Evolutionary conservation across 2,329 filamentous ascomycete genomes (phyloP), one percentile per base, ranked within the genome.

Genomic region (Didymella pinodella): DNA sequence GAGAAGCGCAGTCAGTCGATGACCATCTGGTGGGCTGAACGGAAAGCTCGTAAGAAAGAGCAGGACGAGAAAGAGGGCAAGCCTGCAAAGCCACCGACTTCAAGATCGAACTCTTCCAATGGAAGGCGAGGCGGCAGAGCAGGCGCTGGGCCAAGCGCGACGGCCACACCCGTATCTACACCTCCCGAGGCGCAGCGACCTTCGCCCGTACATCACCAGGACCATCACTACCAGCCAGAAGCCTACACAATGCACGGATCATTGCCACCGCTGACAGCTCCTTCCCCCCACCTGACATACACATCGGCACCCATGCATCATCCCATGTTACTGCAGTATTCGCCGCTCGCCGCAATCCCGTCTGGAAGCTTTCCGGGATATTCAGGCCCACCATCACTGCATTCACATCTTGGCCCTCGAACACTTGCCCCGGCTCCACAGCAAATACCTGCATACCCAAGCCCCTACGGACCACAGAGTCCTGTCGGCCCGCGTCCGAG

Each of bases 11-110:
- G 76, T 48, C 72, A 78, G 46, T 78, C 75, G 11, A 80, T 81
- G 79, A 80, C 78, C 1, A 74, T 77, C n/a, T 81, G 79, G 79
- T 81, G 79, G 79, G 78, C 78, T 2, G 76, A 78, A 58, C 73
- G 79, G 7, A 81, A 81, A 59, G 77, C 75, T 2, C 71, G 73
- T 8, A 70, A 74, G 53, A 69, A 72, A 22, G 74, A 76, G 50
- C 61, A 70, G 18, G 74, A 75, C 18, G 69, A 72, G 32, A 74
- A 72, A 41, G 67, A 65, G 16, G 68, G 70, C 4, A 67, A 57
- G 31, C 57, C 65, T 40, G 46, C 43, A 16, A 68, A 73, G 49
- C 51, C 65, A 26, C 52, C 68, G 18, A 41, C 61, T 7, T 69
- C 71, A 7, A 59, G 69, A 20, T 66, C 69, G 5, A 72, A 68